Evolutionary conservation across 2,329 filamentous ascomycete genomes (phyloP).

Genomic region (Elsinoe arachidis): DNA sequence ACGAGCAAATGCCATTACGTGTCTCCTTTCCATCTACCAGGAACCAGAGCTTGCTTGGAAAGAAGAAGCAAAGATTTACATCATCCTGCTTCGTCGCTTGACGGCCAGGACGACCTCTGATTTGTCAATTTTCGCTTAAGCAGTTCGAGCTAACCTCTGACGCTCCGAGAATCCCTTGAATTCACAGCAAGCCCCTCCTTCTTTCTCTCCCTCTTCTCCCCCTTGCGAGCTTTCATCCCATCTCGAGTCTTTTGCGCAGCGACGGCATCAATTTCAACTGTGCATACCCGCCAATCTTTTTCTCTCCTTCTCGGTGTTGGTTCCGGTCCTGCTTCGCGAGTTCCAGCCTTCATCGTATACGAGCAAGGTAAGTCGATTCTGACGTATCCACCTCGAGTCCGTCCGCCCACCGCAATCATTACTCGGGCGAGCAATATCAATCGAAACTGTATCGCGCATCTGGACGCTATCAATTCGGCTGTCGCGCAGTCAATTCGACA

Average conservation of each 20-base stretch:
- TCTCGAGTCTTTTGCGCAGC: constrained; percentile 9
- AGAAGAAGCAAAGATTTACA: constrained; percentile 12
- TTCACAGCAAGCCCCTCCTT: constrained; percentile 13
- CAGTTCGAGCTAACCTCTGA: constrained; percentile 4
- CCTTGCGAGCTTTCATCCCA: constrained; percentile 8
- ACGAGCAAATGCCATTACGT: background rate
- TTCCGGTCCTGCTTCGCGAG: constrained; percentile 12
- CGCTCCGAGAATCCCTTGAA: constrained; percentile 6
- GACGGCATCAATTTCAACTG: constrained; percentile 14
- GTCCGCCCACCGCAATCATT: background rate
- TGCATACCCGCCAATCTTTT: constrained; percentile 14
- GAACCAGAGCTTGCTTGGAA: background rate
- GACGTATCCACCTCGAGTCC: constrained; percentile 4
- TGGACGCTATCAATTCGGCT: background rate
- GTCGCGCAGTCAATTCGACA: background rate
- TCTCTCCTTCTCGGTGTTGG: constrained; percentile 11
- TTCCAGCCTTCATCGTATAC: constrained; percentile 6
- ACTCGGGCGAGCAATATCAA: background rate
- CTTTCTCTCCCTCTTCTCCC: constrained; percentile 8
- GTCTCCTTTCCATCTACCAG: background rate
- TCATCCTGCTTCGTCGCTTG: constrained; percentile 9
- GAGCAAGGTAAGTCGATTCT: background rate
- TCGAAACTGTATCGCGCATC: background rate
- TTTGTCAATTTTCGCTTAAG: constrained; percentile 11
- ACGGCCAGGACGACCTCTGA: background rate